A percentile compares a stretch with the other conserved stretches of the same genome.
These are phyloP conservation scores for Trametes cingulata DNA, from an alignment of 768 basidiomycete species.

Conservation along the genomic window DNA sequence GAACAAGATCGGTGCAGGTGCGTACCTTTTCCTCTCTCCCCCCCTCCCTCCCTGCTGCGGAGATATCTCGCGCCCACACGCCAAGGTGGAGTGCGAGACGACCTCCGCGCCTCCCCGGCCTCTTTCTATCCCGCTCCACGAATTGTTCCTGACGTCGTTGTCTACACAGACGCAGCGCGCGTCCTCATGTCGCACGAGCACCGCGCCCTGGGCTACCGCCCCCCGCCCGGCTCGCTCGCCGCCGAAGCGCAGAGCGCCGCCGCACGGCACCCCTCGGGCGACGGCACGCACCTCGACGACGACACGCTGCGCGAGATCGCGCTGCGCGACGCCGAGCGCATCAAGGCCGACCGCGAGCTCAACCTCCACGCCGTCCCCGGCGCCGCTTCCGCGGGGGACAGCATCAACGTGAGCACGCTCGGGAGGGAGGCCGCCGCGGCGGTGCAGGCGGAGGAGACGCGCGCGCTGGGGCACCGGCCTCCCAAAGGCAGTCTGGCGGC, in stretches of 20 bases:
- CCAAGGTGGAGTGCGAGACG: too few species aligned
- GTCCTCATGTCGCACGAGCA: slow-evolving; percentile 34
- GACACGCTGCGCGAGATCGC: slow-evolving; percentile 26
- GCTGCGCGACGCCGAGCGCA: slow-evolving; percentile 29
- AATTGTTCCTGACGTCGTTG: too few species aligned
- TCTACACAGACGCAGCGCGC: slow-evolving; percentile 25
- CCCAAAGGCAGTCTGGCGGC: slow-evolving; percentile 26
- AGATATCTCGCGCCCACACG: too few species aligned
- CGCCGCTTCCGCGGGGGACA: too few species aligned
- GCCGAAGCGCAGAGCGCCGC: slow-evolving; percentile 34
- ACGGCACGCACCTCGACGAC: slow-evolving; percentile 20
- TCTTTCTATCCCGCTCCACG: too few species aligned
- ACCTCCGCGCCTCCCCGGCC: not conserved
- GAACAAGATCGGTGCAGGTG: slow-evolving; percentile 24
- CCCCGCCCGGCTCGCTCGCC: slow-evolving; percentile 33
- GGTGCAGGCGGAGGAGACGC: slow-evolving; percentile 17
- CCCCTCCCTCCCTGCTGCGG: not conserved
- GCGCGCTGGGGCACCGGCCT: slow-evolving; percentile 24
- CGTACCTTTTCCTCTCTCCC: not conserved
- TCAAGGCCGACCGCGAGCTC: slow-evolving; percentile 30
- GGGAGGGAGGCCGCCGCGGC: slow-evolving; percentile 19
- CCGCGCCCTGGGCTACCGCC: slow-evolving; percentile 32
- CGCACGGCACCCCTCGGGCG: slow-evolving; percentile 26
- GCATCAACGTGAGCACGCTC: slow-evolving; percentile 19
- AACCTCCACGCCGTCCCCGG: slow-evolving; percentile 16